phyloP scores from a whole-genome alignment of 2,329 filamentous ascomycete species.

The Annulohypoxylon truncatum region DNA sequence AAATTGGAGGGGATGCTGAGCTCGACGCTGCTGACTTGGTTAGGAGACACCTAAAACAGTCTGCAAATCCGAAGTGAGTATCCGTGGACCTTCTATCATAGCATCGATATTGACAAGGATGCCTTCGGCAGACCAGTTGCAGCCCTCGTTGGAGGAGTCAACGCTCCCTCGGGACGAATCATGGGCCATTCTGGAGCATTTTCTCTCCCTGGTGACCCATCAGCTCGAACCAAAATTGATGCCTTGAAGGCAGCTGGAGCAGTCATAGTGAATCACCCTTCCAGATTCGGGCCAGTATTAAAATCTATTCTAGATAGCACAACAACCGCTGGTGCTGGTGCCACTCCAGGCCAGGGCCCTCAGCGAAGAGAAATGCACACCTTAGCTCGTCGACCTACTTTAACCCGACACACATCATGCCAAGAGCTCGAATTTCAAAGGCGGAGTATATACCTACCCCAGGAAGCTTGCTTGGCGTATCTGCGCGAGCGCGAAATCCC shows the following conservation, averaged over 20 bases:
- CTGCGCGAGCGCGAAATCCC: slow-evolving; percentile 63
- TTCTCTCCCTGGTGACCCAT: slow-evolving; percentile 72
- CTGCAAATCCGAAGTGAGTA: slow-evolving; percentile 70
- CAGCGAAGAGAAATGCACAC: slow-evolving; percentile 67
- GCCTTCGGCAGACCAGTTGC: slow-evolving; percentile 70
- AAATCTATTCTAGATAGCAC: slow-evolving; percentile 65
- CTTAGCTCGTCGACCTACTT: slow-evolving; percentile 49
- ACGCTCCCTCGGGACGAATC: slow-evolving; percentile 71
- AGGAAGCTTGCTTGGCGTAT: slow-evolving; percentile 65
- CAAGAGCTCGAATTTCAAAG: slow-evolving; percentile 50
- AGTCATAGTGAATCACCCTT: slow-evolving; percentile 79
- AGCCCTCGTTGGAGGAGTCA: slow-evolving; percentile 74
- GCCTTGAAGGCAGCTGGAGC: slow-evolving; percentile 74
- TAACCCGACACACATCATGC: slow-evolving; percentile 14
- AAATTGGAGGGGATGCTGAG: slow-evolving; percentile 77
- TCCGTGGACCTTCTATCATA: neutral
- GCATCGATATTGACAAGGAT: slow-evolving; percentile 4
- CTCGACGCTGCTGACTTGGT: slow-evolving; percentile 81
- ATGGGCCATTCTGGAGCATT: slow-evolving; percentile 88
- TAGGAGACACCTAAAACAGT: slow-evolving; percentile 68
- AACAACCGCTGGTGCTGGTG: slow-evolving; percentile 13
- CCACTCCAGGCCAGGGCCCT: slow-evolving; percentile 41
- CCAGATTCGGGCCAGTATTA: slow-evolving; percentile 77
- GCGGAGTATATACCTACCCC: slow-evolving; percentile 66
- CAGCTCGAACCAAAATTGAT: slow-evolving; percentile 72